Percentiles rank a stretch among this genome's conserved stretches.
Conservation (phyloP, 1,139 yeast species). For the Diutina sp. region DNA sequence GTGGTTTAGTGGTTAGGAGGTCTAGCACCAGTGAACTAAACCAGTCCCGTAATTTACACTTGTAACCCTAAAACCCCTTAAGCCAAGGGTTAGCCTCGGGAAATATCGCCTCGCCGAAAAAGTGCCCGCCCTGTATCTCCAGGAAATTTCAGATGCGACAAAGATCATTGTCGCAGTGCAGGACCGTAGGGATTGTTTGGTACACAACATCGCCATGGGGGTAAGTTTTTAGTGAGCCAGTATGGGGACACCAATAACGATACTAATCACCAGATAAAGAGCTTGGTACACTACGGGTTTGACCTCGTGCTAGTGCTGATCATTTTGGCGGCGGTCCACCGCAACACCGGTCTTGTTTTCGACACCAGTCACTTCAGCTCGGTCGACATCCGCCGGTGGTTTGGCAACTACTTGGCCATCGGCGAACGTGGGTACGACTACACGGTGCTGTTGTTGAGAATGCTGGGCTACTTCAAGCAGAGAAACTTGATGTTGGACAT, state of each 20-base stretch:
- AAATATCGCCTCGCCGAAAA: not conserved
- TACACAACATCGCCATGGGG: not conserved
- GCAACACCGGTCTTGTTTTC: conserved; percentile 47
- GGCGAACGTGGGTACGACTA: conserved; percentile 43
- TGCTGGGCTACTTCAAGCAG: conserved; percentile 34
- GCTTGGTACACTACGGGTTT: conserved; percentile 35
- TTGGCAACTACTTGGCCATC: conserved; percentile 37
- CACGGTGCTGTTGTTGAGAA: conserved; percentile 22
- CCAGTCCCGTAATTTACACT: too few species aligned
- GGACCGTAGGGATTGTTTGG: not conserved
- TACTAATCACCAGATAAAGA: not conserved
- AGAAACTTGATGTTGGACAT: conserved; percentile 24
- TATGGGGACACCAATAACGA: not conserved
- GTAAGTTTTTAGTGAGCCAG: not conserved
- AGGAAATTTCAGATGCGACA: not conserved
- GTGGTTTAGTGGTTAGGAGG: not conserved
- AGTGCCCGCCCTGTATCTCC: not conserved
- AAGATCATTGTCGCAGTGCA: not conserved
- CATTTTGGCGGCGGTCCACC: conserved; percentile 51
- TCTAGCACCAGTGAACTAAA: not conserved
- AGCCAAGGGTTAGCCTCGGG: not conserved
- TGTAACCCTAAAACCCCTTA: not conserved
- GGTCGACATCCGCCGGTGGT: conserved; percentile 40
- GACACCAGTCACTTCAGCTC: conserved; percentile 33
- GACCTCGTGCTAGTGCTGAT: conserved; percentile 51